Evolutionary conservation across 2,329 filamentous ascomycete genomes (phyloP).

Genomic region (Fusarium tuaranense): DNA sequence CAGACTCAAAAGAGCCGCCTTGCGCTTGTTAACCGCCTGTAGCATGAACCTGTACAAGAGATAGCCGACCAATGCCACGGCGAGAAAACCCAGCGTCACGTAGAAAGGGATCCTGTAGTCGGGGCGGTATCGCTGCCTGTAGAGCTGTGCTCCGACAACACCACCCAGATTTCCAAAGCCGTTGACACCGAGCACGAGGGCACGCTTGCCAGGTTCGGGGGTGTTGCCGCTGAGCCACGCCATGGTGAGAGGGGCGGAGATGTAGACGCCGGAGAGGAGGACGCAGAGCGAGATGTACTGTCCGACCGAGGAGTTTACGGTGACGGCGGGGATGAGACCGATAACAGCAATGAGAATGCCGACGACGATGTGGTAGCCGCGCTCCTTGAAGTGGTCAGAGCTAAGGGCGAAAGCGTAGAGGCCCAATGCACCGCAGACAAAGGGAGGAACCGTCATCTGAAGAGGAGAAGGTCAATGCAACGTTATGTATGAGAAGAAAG

Average conservation of each 20-base stretch:
- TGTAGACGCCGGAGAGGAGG: constrained; percentile 42
- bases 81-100: constrained; percentile 40
- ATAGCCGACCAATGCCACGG: constrained; percentile 38
- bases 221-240: constrained; percentile 46
- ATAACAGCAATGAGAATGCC: constrained; percentile 39
- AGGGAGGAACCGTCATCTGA: constrained; percentile 45
- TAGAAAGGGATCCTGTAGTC: constrained; percentile 43
- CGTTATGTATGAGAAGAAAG: background rate
- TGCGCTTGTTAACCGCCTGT: constrained; percentile 35
- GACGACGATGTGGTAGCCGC: constrained; percentile 42
- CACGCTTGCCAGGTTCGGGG: constrained; percentile 44
- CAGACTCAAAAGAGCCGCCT: constrained; percentile 21
- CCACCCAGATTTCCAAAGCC: constrained; percentile 45
- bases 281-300: constrained; percentile 42
- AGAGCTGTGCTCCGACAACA: constrained; percentile 42
- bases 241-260: constrained; percentile 43
- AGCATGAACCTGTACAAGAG: constrained; percentile 39
- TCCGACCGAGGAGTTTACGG: constrained; percentile 33
- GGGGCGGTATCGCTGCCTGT: constrained; percentile 38
- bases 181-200: constrained; percentile 45
- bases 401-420: constrained; percentile 43
- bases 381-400: constrained; percentile 41
- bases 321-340: constrained; percentile 42
- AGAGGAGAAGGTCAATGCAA: constrained; percentile 2
- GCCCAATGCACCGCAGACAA: constrained; percentile 43